These are phyloP conservation scores for Phylloboletellus chloephorus DNA, from an alignment of 1,284 basidiomycete genomes.

Conservation along the genomic window DNA sequence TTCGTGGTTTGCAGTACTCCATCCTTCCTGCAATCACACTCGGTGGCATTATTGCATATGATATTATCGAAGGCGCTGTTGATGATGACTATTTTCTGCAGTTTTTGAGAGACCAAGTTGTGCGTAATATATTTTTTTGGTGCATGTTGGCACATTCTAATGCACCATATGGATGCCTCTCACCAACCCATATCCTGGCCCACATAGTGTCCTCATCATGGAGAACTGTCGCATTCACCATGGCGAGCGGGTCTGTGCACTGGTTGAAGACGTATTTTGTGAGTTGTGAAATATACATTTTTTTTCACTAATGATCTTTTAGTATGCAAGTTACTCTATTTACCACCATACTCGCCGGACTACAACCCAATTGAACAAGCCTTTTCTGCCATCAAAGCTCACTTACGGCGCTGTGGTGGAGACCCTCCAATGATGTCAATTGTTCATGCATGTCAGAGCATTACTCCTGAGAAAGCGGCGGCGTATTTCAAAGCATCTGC, in stretches of 20 bases:
- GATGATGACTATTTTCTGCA: neutral
- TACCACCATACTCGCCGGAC: slow-evolving; percentile 28
- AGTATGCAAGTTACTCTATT: slow-evolving; percentile 20
- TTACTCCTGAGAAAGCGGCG: slow-evolving; percentile 6
- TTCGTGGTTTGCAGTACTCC: slow-evolving; percentile 11
- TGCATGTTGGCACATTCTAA: too few species aligned
- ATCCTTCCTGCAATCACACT: slow-evolving; percentile 22
- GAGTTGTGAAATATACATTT: neutral
- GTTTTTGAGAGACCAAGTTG: slow-evolving; percentile 3
- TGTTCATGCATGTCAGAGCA: slow-evolving; percentile 5
- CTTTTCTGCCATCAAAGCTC: slow-evolving; percentile 21
- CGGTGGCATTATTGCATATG: slow-evolving; percentile 26
- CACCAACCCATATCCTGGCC: slow-evolving; percentile 14
- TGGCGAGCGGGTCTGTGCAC: too few species aligned
- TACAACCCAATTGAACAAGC: slow-evolving; percentile 24
- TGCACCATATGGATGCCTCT: slow-evolving; percentile 17
- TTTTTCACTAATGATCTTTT: neutral
- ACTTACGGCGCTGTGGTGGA: neutral
- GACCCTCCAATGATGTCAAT: neutral
- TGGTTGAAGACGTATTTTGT: too few species aligned
- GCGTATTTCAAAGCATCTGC: slow-evolving; percentile 4
- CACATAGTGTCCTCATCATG: slow-evolving; percentile 25
- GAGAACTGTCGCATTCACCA: slow-evolving; percentile 30
- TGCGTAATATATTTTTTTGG: neutral
- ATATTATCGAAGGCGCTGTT: slow-evolving; percentile 19